Evolutionary conservation across 176 grass and related monocot species (phyloP).

Genomic region (Raddia distichophylla): DNA sequence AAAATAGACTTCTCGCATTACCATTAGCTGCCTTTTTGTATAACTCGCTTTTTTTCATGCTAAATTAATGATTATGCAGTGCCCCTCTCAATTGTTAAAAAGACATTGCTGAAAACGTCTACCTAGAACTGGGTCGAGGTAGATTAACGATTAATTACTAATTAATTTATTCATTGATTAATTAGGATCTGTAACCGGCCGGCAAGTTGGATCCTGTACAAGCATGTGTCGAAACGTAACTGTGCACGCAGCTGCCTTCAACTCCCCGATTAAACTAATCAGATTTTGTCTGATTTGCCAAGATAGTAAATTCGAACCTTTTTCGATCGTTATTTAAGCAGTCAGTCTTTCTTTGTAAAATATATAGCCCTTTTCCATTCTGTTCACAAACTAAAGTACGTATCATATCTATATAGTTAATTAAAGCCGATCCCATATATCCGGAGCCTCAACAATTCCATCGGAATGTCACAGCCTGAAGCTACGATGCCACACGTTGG

Average conservation of each 20-base stretch:
- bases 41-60: too few relatives aligned
- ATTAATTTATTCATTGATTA: not conserved
- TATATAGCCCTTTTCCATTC: not conserved
- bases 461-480: too few relatives aligned
- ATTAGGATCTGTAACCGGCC: not conserved
- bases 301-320: not conserved
- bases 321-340: not conserved
- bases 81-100: too few relatives aligned
- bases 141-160: not conserved
- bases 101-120: too few relatives aligned
- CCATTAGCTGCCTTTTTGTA: too few relatives aligned
- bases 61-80: too few relatives aligned
- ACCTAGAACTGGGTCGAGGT: not conserved
- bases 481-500: not conserved
- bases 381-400: slow-evolving; percentile 5
- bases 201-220: not conserved
- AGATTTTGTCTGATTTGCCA: slow-evolving; percentile 16
- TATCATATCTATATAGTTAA: not conserved
- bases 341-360: not conserved
- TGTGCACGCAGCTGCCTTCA: not conserved
- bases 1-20: too few relatives aligned
- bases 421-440: too few relatives aligned
- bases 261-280: not conserved
- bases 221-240: not conserved
- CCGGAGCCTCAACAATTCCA: too few relatives aligned